phyloP scores from a whole-genome alignment of 768 basidiomycete species.

The Lepiota venenata region DNA sequence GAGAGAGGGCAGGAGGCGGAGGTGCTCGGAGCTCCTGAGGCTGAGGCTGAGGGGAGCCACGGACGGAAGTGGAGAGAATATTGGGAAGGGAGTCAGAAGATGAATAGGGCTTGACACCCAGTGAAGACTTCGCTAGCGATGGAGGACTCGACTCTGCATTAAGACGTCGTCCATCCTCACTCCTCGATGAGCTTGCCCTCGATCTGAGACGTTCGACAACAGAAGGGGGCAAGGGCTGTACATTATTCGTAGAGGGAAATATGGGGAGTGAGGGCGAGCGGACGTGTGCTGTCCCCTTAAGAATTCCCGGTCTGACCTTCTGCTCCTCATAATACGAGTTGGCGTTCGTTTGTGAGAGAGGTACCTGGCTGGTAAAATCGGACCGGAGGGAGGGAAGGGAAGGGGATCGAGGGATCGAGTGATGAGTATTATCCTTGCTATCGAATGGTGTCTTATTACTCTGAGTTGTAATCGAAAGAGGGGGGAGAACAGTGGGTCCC shows the following conservation, averaged over 20 bases:
- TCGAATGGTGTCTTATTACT: background rate
- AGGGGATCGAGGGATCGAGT: slow-evolving; percentile 2
- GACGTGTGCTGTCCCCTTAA: background rate
- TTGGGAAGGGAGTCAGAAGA: background rate
- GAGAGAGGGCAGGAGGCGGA: background rate
- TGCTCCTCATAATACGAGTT: background rate
- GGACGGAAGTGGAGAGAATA: background rate
- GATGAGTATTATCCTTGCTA: background rate
- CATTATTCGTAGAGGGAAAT: background rate
- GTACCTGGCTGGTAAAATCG: background rate
- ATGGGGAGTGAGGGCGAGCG: slow-evolving; percentile 8
- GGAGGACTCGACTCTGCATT: too few relatives aligned
- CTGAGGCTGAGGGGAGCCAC: background rate
- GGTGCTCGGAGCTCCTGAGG: background rate
- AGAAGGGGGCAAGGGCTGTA: background rate
- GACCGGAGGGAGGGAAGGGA: slow-evolving; percentile 2
- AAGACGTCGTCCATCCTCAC: background rate
- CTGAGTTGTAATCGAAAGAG: too few relatives aligned
- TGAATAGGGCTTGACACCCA: background rate
- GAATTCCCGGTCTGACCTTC: background rate
- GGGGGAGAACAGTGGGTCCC: background rate
- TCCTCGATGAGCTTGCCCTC: background rate
- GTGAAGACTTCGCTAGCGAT: background rate
- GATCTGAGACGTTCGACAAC: background rate
- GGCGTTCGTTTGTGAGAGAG: background rate